These are phyloP conservation scores for Fraxinus ornus DNA, from an alignment of 305 asterid genomes.

Conservation along the genomic window DNA sequence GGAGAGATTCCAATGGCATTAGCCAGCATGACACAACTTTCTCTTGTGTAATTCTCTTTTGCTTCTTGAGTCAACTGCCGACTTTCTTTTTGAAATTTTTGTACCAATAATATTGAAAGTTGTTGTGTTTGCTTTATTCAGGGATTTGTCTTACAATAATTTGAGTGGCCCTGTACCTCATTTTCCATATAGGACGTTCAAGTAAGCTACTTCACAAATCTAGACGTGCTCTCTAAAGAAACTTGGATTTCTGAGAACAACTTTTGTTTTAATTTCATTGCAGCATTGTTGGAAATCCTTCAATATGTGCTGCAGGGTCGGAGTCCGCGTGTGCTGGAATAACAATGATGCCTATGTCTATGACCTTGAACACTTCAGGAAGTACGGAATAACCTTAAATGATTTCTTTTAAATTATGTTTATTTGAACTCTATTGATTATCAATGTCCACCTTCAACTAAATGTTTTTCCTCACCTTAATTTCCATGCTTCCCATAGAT, in stretches of 20 bases:
- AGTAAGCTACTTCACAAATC: slow-evolving; percentile 44
- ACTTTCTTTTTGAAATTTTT: not conserved
- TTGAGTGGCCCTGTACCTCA: slow-evolving; percentile 82
- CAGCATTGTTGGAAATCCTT: slow-evolving; percentile 83
- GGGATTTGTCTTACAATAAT: slow-evolving; percentile 94
- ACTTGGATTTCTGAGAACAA: slow-evolving; percentile 17
- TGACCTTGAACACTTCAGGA: slow-evolving; percentile 66
- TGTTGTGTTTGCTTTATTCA: slow-evolving; percentile 29
- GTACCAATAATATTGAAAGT: slow-evolving; percentile 8
- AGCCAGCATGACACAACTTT: slow-evolving; percentile 67
- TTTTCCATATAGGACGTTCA: slow-evolving; percentile 74
- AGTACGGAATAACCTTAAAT: slow-evolving; percentile 34
- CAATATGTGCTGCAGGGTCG: slow-evolving; percentile 59
- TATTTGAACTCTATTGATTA: not conserved
- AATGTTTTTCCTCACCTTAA: slow-evolving; percentile 3
- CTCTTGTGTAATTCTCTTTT: slow-evolving; percentile 63
- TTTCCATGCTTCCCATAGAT: slow-evolving; percentile 22
- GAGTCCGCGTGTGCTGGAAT: slow-evolving; percentile 64
- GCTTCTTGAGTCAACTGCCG: not conserved
- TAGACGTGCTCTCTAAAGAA: not conserved
- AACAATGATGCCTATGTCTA: slow-evolving; percentile 81
- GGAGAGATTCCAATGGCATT: slow-evolving; percentile 75
- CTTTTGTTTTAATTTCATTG: slow-evolving; percentile 17
- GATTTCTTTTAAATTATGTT: not conserved
- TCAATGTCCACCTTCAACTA: not conserved